Evolutionary conservation across 441 rosid genomes (phyloP), one percentile per base, ranked within the genome.

Genomic region (Macaranga tanarius): DNA sequence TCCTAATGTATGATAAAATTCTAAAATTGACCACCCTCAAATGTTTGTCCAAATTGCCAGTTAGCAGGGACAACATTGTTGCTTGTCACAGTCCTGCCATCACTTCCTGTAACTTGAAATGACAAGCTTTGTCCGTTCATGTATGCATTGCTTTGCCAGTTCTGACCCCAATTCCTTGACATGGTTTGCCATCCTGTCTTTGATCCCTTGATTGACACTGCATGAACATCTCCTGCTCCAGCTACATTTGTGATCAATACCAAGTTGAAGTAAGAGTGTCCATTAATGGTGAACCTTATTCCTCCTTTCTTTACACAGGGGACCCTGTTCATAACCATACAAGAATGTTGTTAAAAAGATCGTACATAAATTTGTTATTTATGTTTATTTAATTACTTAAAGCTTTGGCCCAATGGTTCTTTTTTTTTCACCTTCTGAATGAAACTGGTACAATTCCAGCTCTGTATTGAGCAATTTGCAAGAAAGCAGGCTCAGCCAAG

Each of bases 381-480:
- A 42, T 42, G 47, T 42, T 10, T 42, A 42, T 42, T 10, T 10
- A 42, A 42, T 42, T 42, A 42, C 2, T 42, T 10, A 42, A 42
- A 42, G 47, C 12, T 42, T 10, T 42, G 12, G 12, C 47, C 8
- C 47, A 42, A 42, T 42, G 47, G 1, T 17, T 11, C 15, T 17
- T 0, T 40, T 12, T 5, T 47, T 8, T 22, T 23, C 3, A 34
- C 97, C 98, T 94, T 83, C 92, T 78, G 74, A 90, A 93, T 20
- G 93, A 80, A 20, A 93, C 79, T 1, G 98, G 98, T 40, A 93
- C 96, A 45, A 93, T 92, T 65, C 98, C 98, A 10, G 97, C 96
- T 1, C 86, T 81, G 82, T 93, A 93, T 64, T 92, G 96, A 62
- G 98, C 98, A 69, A 93, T 92, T 52, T 90, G 91, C 63, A 90